A percentile compares a stretch with the other conserved stretches of the same genome.
Conservation (phyloP, 148 eudicot species). For the Rhododendron griersonianum region DNA sequence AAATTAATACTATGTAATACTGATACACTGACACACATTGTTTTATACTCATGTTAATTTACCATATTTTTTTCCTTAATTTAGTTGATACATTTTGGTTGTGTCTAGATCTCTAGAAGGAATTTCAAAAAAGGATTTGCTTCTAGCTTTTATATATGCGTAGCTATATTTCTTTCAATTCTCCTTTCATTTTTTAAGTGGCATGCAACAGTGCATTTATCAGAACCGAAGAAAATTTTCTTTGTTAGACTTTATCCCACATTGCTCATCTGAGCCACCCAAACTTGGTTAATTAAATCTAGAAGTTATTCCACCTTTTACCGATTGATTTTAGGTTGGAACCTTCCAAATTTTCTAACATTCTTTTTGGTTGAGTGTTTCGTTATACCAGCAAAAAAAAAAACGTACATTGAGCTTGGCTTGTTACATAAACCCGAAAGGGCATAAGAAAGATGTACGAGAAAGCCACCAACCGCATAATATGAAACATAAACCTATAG, state of each 20-base stretch:
- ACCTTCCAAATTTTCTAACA: too few relatives aligned
- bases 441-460: not conserved
- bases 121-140: not conserved
- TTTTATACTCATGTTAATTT: not conserved
- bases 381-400: not conserved
- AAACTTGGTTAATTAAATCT: too few relatives aligned
- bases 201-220: not conserved
- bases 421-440: not conserved
- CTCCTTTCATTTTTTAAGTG: not conserved
- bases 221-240: too few relatives aligned
- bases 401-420: not conserved
- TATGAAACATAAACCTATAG: not conserved
- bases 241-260: too few relatives aligned
- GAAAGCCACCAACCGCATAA: not conserved
- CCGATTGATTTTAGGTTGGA: too few relatives aligned
- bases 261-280: too few relatives aligned
- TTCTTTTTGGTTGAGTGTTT: too few relatives aligned
- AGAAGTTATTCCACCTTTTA: too few relatives aligned
- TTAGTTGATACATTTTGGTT: not conserved
- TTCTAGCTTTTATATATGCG: not conserved
- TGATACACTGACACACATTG: not conserved
- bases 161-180: not conserved
- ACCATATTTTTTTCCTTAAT: not conserved
- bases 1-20: not conserved
- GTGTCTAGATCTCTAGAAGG: not conserved